These are phyloP conservation scores for Pythium periplocum DNA, from an alignment of 352 stramenopile genomes.

Conservation along the genomic window DNA sequence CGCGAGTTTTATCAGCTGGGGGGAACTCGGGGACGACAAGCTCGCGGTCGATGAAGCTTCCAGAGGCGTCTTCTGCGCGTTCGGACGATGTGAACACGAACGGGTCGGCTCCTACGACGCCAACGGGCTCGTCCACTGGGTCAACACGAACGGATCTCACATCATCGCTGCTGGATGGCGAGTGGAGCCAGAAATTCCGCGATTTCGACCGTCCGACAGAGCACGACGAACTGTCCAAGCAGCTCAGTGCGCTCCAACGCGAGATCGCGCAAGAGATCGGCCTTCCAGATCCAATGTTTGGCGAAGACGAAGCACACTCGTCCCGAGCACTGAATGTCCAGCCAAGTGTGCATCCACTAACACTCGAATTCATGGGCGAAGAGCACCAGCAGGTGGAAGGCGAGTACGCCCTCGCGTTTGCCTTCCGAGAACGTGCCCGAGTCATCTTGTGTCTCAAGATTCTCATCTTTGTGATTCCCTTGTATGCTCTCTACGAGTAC, in stretches of 20 bases:
- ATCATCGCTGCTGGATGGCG: slow-evolving; percentile 49
- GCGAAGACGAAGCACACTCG: slow-evolving; percentile 67
- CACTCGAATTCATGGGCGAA: slow-evolving; percentile 82
- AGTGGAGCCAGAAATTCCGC: slow-evolving; percentile 78
- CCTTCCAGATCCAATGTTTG: slow-evolving; percentile 45
- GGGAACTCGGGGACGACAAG: neutral
- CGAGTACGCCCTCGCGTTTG: slow-evolving; percentile 74
- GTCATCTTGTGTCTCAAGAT: slow-evolving; percentile 73
- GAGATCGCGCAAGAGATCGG: slow-evolving; percentile 76
- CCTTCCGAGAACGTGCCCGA: slow-evolving; percentile 54
- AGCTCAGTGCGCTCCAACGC: slow-evolving; percentile 57
- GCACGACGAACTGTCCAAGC: slow-evolving; percentile 76
- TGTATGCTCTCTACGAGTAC: slow-evolving; percentile 70
- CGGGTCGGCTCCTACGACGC: neutral
- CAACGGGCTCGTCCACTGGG: slow-evolving; percentile 2
- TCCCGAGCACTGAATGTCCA: slow-evolving; percentile 58
- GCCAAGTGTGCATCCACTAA: slow-evolving; percentile 66
- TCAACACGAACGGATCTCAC: slow-evolving; percentile 30
- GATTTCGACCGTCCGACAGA: slow-evolving; percentile 75
- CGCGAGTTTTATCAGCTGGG: too few species aligned
- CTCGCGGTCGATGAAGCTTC: slow-evolving; percentile 5
- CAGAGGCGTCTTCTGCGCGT: slow-evolving; percentile 4
- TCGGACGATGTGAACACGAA: slow-evolving; percentile 16
- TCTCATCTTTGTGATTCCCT: slow-evolving; percentile 56
- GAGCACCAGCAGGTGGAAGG: slow-evolving; percentile 68